phyloP scores from a whole-genome alignment of 2,329 filamentous ascomycete genomes.

The Botrytis cinerea region DNA sequence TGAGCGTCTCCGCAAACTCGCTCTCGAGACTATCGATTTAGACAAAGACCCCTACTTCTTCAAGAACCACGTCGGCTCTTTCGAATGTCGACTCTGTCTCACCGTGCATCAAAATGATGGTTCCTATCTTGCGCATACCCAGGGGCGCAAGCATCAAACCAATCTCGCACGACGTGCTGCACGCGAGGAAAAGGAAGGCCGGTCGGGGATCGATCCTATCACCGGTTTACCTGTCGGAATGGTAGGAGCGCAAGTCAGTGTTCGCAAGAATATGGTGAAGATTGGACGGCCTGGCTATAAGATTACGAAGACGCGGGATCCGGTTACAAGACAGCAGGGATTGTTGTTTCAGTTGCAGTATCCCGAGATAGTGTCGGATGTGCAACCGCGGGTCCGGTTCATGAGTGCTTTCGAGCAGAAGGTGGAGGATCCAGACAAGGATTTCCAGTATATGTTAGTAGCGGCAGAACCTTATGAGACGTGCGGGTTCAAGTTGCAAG shows the following conservation, averaged over 20 bases:
- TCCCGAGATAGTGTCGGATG: slow-evolving; percentile 78
- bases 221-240: slow-evolving; percentile 74
- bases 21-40: slow-evolving; percentile 97
- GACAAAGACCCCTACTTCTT: slow-evolving; percentile 99
- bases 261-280: slow-evolving; percentile 85
- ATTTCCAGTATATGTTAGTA: slow-evolving; percentile 91
- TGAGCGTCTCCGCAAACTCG: slow-evolving; percentile 95
- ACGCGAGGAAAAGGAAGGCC: slow-evolving; percentile 90
- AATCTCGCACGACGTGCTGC: slow-evolving; percentile 94
- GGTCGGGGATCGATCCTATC: slow-evolving; percentile 63
- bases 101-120: slow-evolving; percentile 99
- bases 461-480: slow-evolving; percentile 98
- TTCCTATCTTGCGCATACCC: slow-evolving; percentile 96
- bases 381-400: slow-evolving; percentile 83
- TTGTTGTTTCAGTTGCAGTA: slow-evolving; percentile 96
- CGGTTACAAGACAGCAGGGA: slow-evolving; percentile 83
- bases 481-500: slow-evolving; percentile 93
- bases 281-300: slow-evolving; percentile 96
- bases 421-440: slow-evolving; percentile 90
- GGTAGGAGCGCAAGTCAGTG: slow-evolving; percentile 60
- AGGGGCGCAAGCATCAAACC: slow-evolving; percentile 98
- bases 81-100: slow-evolving; percentile 94
- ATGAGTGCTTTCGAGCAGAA: slow-evolving; percentile 98
- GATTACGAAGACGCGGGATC: slow-evolving; percentile 93
- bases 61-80: slow-evolving; percentile 98